Evolutionary conservation across 202 grass and related monocot genomes (phyloP).

Genomic region (Panicum hallii): DNA sequence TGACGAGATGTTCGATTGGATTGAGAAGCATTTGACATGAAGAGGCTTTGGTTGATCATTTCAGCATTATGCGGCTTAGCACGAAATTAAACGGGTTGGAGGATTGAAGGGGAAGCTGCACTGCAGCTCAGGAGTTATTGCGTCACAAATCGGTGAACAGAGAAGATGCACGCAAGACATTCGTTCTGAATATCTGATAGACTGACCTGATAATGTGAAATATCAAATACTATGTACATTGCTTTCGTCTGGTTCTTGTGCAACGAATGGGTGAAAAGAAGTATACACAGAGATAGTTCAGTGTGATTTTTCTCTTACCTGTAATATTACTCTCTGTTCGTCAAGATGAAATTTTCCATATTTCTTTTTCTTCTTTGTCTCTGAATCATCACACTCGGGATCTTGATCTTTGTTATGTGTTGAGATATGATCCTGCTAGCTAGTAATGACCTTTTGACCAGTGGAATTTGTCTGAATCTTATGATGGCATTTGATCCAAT

Average conservation of each 20-base stretch:
- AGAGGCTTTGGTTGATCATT: neutral
- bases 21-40: constrained; percentile 55
- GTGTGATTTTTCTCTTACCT: constrained; percentile 18
- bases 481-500: neutral
- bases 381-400: neutral
- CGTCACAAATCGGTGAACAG: neutral
- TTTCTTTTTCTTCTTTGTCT: neutral
- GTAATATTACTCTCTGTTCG: neutral
- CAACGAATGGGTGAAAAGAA: neutral
- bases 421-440: constrained; percentile 1
- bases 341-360: neutral
- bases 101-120: neutral
- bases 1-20: constrained; percentile 74
- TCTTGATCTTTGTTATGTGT: neutral
- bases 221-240: neutral
- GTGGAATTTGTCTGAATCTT: neutral
- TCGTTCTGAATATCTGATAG: neutral
- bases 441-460: neutral
- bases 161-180: neutral
- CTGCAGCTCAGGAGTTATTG: constrained; percentile 3
- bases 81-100: constrained; percentile 22
- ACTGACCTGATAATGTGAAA: neutral
- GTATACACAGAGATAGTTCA: neutral
- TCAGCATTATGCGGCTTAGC: neutral
- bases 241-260: constrained; percentile 24